Evolutionary conservation across 345 rosid genomes (phyloP), one percentile per base, ranked within the genome.

Genomic region (Crucihimalaya himalaica): DNA sequence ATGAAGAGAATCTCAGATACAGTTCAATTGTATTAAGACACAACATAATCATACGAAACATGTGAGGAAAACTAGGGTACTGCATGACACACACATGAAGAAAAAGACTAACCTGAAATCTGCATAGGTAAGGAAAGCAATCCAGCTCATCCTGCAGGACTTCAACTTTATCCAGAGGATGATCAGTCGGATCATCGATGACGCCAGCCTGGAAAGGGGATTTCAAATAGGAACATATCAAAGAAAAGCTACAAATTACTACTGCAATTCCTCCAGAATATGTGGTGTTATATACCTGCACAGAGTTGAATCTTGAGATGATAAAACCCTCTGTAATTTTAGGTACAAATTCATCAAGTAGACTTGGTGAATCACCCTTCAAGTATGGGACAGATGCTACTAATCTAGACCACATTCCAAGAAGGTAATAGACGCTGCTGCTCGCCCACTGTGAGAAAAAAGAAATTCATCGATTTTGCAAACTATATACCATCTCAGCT

Each of bases 101-200:
- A 53, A 57, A 55, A 67, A 64, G 15, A 31, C 35, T 42, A 82
- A 96, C 99, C 99, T 96, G 98, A 84, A 92, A 96, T 87, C 97
- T 86, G 78, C 99, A 96, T 48, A 96, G 90, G 80, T 86, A 83
- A 65, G 99, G 99, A 85, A 96, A 92, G 86, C 94, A 89, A 78
- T 96, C 99, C 18, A 96, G 90, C 79, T 96, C 98, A 82, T 96
- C 99, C 81, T 96, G 99, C 71, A 96, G 93, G 79, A 89, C 89
- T 83, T 96, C 99, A 57, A 92, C 91, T 86, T 90, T 96, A 85
- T 96, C 99, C 72, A 96, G 84, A 31, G 94, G 93, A 81, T 92
- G 90, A 66, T 92, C 97, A 21, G 97, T 82, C 45, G 77, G 86
- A 80, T 96, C 98, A 66, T 92, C 93, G 0, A 90, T 79, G 54